phyloP scores from a whole-genome alignment of 1,139 yeast genomes.

The Nematodospora anomalae region DNA sequence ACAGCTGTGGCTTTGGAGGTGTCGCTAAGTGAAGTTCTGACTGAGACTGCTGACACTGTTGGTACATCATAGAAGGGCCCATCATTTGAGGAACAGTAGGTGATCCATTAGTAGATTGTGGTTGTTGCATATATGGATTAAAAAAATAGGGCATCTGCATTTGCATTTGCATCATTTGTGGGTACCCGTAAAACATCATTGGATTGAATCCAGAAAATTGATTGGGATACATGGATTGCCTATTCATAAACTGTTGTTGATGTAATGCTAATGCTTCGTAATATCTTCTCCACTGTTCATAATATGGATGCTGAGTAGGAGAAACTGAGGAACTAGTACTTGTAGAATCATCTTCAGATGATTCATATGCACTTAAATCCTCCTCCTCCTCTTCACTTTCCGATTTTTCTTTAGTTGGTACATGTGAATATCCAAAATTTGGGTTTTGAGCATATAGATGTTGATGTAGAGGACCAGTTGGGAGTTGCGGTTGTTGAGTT shows the following conservation, averaged over 20 bases:
- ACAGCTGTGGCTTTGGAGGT: slow-evolving; percentile 1
- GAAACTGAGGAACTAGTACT: slow-evolving; percentile 13
- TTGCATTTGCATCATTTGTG: slow-evolving; percentile 11
- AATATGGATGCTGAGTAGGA: slow-evolving; percentile 23
- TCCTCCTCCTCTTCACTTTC: slow-evolving; percentile 5
- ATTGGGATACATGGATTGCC: slow-evolving; percentile 13
- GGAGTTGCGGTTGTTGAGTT: background rate
- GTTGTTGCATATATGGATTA: slow-evolving; percentile 11
- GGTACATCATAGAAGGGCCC: slow-evolving; percentile 2
- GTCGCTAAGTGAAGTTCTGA: background rate
- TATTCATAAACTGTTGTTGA: slow-evolving; percentile 21
- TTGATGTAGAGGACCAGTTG: slow-evolving; percentile 1
- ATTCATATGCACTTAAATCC: slow-evolving; percentile 18
- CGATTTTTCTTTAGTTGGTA: background rate
- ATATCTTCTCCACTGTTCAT: slow-evolving; percentile 32
- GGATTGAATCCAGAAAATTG: slow-evolving; percentile 11
- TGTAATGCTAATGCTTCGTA: slow-evolving; percentile 27
- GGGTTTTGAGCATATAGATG: background rate
- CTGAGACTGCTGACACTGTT: slow-evolving; percentile 4
- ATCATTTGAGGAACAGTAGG: background rate
- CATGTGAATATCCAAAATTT: slow-evolving; percentile 5
- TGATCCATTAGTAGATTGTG: slow-evolving; percentile 1
- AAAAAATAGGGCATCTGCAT: slow-evolving; percentile 11
- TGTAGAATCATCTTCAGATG: slow-evolving; percentile 14
- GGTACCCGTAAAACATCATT: slow-evolving; percentile 13